These are phyloP conservation scores for Malbranchea zuffiana DNA, from an alignment of 2,329 filamentous ascomycete species.

Conservation along the genomic window DNA sequence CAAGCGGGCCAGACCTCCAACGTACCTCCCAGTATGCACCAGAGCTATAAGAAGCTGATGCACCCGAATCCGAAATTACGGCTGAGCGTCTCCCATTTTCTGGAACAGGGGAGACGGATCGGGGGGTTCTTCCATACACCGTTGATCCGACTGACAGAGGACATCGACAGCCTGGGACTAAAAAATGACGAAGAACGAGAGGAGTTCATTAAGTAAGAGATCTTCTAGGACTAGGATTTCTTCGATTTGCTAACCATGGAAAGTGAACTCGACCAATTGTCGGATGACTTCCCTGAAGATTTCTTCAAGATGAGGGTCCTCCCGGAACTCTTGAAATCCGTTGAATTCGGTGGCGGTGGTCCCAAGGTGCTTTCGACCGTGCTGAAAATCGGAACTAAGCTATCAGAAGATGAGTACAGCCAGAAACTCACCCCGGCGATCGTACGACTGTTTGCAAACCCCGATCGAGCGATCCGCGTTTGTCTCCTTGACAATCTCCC, in stretches of 20 bases:
- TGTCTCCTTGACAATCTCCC: conserved; percentile 82
- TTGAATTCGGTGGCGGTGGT: conserved; percentile 95
- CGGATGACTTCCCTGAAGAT: conserved; percentile 92
- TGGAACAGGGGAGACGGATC: conserved; percentile 73
- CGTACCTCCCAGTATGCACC: conserved; percentile 78
- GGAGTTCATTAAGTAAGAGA: conserved; percentile 58
- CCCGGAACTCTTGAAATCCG: conserved; percentile 90
- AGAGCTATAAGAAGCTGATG: conserved; percentile 78
- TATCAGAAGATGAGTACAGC: conserved; percentile 84
- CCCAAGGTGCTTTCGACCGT: conserved; percentile 81
- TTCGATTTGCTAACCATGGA: conserved; percentile 10
- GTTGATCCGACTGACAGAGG: conserved; percentile 82
- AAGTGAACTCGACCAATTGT: conserved; percentile 68
- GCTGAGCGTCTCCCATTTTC: conserved; percentile 70
- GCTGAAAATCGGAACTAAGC: conserved; percentile 79
- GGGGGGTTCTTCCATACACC: conserved; percentile 89
- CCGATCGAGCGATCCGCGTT: conserved; percentile 83
- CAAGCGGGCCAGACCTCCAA: conserved; percentile 77
- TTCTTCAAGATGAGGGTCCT: conserved; percentile 97
- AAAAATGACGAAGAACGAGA: conserved; percentile 79
- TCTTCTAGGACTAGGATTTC: too few species aligned
- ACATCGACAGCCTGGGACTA: conserved; percentile 82
- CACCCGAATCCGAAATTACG: conserved; percentile 83
- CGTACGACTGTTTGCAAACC: conserved; percentile 76
- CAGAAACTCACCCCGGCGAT: conserved; percentile 73